Evolutionary conservation across 202 grass and related monocot genomes (phyloP), one percentile per base, ranked within the genome.

Genomic region (Brachypodium distachyon): DNA sequence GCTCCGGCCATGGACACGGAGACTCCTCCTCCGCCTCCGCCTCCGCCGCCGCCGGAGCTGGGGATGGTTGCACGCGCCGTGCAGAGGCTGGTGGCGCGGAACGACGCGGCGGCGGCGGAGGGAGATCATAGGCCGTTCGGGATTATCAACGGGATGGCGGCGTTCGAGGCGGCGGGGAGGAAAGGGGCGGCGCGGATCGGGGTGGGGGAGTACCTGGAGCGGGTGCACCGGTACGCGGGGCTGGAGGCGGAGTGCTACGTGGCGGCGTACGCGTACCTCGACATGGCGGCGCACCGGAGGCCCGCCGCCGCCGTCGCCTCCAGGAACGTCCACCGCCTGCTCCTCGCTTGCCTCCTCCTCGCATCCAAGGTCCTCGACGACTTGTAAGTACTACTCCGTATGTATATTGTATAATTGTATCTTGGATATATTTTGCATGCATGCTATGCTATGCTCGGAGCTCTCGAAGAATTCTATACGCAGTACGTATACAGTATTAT

Each of bases 291-390:
- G 39, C 96, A 98, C 76, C 83, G 74, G 3, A 70, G 90, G 10
- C 96, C 89, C 21, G 77, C 74, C 25, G 78, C 81, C 29, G 81
- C 68, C 32, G 89, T 98, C 5, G 80, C 77, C n/a, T 94, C 91
- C 17, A 70, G 68, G 77, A 95, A 92, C 81, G 89, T 98, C 3
- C 95, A 98, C 77, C 89, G 95, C 3, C 81, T 98, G 29, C 77
- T 90, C 32, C 95, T 98, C 18, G 80, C 91, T 0, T 85, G 87
- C 84, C 86, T 98, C 74, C 73, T 98, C 70, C 9, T 98, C 55
- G 96, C 96, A 58, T 98, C 91, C 73, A 98, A 98, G 85, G 65
- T 98, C 12, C 91, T 92, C 5, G 96, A 98, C 33, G 96, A 98
- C 87, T 70, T 86, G 96, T 95, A 87, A 62, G 91, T 37, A 9